These are phyloP conservation scores for Trifolium pratense DNA, from an alignment of 306 rosid genomes.

Conservation along the genomic window DNA sequence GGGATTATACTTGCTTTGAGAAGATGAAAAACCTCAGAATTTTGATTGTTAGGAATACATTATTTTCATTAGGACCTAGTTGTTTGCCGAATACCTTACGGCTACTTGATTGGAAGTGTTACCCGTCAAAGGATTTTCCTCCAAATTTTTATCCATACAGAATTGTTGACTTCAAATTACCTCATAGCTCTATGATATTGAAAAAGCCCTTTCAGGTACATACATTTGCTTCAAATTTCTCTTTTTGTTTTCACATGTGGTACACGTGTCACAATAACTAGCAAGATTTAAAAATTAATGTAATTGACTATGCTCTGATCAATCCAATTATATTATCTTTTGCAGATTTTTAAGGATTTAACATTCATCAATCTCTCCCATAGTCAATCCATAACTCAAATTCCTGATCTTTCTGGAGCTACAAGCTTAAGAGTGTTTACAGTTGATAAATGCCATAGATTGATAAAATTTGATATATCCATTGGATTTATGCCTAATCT, in stretches of 20 bases:
- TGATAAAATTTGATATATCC: slow-evolving; percentile 19
- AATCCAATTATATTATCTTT: neutral
- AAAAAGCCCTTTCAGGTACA: slow-evolving; percentile 17
- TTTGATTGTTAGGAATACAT: slow-evolving; percentile 15
- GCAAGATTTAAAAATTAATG: no score
- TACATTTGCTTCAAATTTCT: neutral
- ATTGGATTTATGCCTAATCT: slow-evolving; percentile 16
- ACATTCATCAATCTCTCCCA: neutral
- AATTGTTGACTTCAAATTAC: slow-evolving; percentile 20
- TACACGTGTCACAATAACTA: neutral
- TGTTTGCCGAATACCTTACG: slow-evolving; percentile 33
- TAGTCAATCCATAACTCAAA: no score
- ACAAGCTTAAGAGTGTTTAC: slow-evolving; percentile 3
- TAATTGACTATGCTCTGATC: neutral
- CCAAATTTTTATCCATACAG: neutral
- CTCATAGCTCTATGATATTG: neutral
- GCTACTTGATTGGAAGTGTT: slow-evolving; percentile 31
- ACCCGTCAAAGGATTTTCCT: slow-evolving; percentile 22
- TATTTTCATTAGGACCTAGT: neutral
- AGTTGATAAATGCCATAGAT: neutral
- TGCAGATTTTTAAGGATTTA: neutral
- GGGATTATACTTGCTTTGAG: neutral
- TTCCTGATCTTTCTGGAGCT: neutral
- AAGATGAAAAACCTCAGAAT: slow-evolving; percentile 39
- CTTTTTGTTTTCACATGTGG: neutral